phyloP scores from a whole-genome alignment of 768 basidiomycete species.

The Suillus ampliporus region DNA sequence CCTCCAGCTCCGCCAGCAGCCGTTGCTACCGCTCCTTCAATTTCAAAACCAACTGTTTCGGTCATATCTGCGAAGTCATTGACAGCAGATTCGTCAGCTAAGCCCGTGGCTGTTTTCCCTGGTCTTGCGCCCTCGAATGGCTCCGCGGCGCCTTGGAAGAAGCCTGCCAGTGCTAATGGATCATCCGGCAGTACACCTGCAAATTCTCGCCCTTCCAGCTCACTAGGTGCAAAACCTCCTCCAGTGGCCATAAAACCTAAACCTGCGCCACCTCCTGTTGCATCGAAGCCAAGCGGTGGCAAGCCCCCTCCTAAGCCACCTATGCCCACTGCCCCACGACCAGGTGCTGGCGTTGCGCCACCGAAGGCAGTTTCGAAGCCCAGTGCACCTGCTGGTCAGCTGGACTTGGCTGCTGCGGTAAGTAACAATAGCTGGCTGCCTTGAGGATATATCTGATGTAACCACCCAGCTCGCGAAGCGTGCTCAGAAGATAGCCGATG shows the following conservation, averaged over 20 bases:
- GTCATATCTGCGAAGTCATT: slow-evolving; percentile 48
- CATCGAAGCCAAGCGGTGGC: slow-evolving; percentile 55
- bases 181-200: slow-evolving; percentile 46
- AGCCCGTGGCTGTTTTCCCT: slow-evolving; percentile 83
- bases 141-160: slow-evolving; percentile 78
- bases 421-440: slow-evolving; percentile 32
- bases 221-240: slow-evolving; percentile 55
- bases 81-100: slow-evolving; percentile 65
- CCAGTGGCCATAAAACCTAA: slow-evolving; percentile 71
- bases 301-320: slow-evolving; percentile 65
- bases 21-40: slow-evolving; percentile 38
- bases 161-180: slow-evolving; percentile 43
- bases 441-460: background rate
- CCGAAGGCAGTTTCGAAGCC: slow-evolving; percentile 46
- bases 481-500: slow-evolving; percentile 66
- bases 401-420: slow-evolving; percentile 86
- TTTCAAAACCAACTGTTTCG: slow-evolving; percentile 39
- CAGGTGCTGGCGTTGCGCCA: slow-evolving; percentile 45
- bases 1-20: slow-evolving; percentile 47
- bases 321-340: slow-evolving; percentile 62
- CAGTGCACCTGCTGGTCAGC: slow-evolving; percentile 58
- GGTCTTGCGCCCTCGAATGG: slow-evolving; percentile 75
- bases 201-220: slow-evolving; percentile 57
- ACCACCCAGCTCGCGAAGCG: slow-evolving; percentile 72
- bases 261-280: slow-evolving; percentile 60